Conservation (phyloP, 2,329 filamentous ascomycete genomes). For the Pseudocercospora fuligena region DNA sequence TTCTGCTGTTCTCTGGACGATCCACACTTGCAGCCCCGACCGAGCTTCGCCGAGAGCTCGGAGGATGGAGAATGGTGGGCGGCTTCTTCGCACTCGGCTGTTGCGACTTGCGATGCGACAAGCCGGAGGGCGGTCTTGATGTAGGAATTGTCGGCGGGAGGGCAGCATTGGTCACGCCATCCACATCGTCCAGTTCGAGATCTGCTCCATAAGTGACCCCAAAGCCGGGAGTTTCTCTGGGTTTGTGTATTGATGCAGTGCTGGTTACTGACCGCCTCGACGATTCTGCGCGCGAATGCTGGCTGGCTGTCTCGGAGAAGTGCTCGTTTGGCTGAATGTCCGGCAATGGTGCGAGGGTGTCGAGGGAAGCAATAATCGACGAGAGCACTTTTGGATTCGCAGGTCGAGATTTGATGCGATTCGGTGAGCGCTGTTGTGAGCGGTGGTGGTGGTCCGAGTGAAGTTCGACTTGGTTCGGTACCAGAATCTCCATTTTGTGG, state of each 20-base stretch:
- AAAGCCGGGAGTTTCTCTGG: slow-evolving; percentile 50
- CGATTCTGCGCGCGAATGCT: slow-evolving; percentile 29
- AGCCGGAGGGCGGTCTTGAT: slow-evolving; percentile 77
- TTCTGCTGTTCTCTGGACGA: slow-evolving; percentile 40
- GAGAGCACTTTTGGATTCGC: slow-evolving; percentile 72
- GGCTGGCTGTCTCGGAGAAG: slow-evolving; percentile 30
- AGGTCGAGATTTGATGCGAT: slow-evolving; percentile 45
- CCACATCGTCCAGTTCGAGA: slow-evolving; percentile 31
- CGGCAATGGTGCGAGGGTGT: slow-evolving; percentile 41
- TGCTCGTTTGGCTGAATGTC: slow-evolving; percentile 25
- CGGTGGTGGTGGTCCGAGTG: neutral
- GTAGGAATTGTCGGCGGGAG: slow-evolving; percentile 59
- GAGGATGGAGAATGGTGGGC: slow-evolving; percentile 10
- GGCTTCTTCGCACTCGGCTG: slow-evolving; percentile 23
- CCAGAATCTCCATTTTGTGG: slow-evolving; percentile 1
- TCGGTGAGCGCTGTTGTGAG: slow-evolving; percentile 21
- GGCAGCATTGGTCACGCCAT: slow-evolving; percentile 32
- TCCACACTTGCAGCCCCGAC: slow-evolving; percentile 19
- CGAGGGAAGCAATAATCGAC: slow-evolving; percentile 64
- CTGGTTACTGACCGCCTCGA: slow-evolving; percentile 32
- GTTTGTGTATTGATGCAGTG: slow-evolving; percentile 29
- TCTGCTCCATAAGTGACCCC: slow-evolving; percentile 73
- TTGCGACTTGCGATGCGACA: slow-evolving; percentile 66
- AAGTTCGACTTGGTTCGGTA: slow-evolving; percentile 12
- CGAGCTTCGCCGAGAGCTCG: slow-evolving; percentile 28